These are phyloP conservation scores for Penstemon newberryi DNA, from an alignment of 257 asterid species.

Conservation along the genomic window DNA sequence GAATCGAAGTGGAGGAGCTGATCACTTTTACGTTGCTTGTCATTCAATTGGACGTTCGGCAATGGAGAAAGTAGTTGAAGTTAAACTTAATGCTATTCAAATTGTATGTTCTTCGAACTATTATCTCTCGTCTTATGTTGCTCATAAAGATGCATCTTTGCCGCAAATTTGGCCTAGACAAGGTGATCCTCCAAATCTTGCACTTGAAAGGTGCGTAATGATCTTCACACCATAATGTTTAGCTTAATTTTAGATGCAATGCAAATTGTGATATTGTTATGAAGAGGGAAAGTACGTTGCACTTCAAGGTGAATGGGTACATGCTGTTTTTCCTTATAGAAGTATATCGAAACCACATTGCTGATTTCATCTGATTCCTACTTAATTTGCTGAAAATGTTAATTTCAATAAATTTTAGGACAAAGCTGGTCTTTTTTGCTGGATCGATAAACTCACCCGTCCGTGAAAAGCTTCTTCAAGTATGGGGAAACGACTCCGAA, in stretches of 20 bases:
- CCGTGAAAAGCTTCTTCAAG: constrained; percentile 76
- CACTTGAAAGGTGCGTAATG: constrained; percentile 50
- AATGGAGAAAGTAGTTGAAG: constrained; percentile 61
- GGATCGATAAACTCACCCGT: constrained; percentile 84
- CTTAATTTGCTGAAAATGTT: constrained; percentile 14
- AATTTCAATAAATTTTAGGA: constrained; percentile 43
- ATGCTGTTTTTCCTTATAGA: background rate
- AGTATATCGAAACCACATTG: background rate
- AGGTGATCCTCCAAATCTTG: constrained; percentile 50
- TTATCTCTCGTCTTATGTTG: constrained; percentile 62
- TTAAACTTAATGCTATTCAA: constrained; percentile 73
- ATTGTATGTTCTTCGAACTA: constrained; percentile 84
- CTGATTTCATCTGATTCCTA: constrained; percentile 4
- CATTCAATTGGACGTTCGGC: constrained; percentile 82
- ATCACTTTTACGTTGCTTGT: constrained; percentile 91
- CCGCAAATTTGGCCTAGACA: constrained; percentile 93
- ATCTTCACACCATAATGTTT: background rate
- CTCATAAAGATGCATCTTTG: constrained; percentile 87
- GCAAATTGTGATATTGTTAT: background rate
- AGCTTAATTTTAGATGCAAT: background rate
- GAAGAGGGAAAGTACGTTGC: background rate
- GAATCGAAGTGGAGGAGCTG: constrained; percentile 83
- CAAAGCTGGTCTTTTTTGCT: constrained; percentile 70
- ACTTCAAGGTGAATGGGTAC: too few relatives aligned
- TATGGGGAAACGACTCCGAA: constrained; percentile 69